Evolutionary conservation across 163 green algal genomes (phyloP), one percentile per base, ranked within the genome.

Genomic region (Prototheca cutis): DNA sequence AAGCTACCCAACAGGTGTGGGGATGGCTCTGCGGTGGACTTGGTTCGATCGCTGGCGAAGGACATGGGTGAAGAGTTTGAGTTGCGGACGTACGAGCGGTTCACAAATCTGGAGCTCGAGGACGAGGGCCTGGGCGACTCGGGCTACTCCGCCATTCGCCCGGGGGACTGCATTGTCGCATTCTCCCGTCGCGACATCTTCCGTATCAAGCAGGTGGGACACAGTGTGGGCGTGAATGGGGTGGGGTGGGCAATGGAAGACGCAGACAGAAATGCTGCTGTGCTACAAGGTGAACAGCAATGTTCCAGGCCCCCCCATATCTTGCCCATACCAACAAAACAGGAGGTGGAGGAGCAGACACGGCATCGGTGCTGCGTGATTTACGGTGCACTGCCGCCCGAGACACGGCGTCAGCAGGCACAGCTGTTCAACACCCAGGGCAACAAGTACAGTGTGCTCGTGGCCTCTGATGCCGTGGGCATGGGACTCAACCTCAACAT

Each of bases 401-500:
- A 95, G 63, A 89, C 82, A 21, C 75, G 91, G 0, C 61, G 85
- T 25, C 65, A 84, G 58, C 90, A 97, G 75, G 89, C 89, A 4
- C 61, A 68, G 31, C 68, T 90, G 10, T 94, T 94, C 71, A 94
- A 93, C 59, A 67, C 80, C 23, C 28, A 74, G 15, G 59, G 81
- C 63, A 80, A 68, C 19, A 70, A 53, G 13, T 85, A 81, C 62
- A 58, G 84, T 23, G 66, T 89, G 53, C 68, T 90, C 53, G 74
- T 90, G 21, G 85, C 86, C 18, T 81, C 60, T 4, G 88, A 95
- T 62, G 90, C 88, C 10, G 77, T 95, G 6, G 90, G 90, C 17
- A 95, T 95, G 82, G 90, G 88, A 4, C 68, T 96, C 28, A 95
- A 96, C 75, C 82, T 96, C 49, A 95, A 92, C 79, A 94, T 96